Base-by-base conservation (phyloP, 176 grass and related monocot species). In the maize (Zea mays) region DNA sequence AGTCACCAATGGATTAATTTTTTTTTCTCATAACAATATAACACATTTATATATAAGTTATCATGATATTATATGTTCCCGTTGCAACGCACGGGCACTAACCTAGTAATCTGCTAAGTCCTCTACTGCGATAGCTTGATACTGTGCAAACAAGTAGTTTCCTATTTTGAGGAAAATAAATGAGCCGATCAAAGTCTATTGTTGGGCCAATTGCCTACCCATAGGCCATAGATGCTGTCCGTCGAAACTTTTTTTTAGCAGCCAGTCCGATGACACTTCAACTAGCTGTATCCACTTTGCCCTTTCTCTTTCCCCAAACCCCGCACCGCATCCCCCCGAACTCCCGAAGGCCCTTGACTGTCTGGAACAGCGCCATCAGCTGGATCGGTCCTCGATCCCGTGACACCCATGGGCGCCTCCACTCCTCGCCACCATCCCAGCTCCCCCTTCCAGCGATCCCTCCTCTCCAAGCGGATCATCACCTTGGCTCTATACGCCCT, bases 391-490 rank as follows among this genome's bases (percentile, higher is more conserved):
- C 75, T 47, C 67, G 43, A 47, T 69, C 44, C 67, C n/a, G 35
- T 51, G 47, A 14, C 44, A 48, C 10, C 46, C 55, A 86, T 86
- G 85, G 79, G 47, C 57, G 38, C 48, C 34, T 46, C 64, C 46
- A 20, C 45, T 27, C 46, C 61, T 12, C 69, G 33, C 45, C 72
- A 62, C 80, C 78, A 62, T 37, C 4, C 35, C 67, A 37, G n/a
- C 2, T 47, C 37, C 1, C 8, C 38, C 73, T 20, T 68, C 41
- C 65, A 19, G 34, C 27, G 41, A 68, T 38, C 51, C 16, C 61
- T 39, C 55, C 70, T 86, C 74, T 12, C 63, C 51, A 82, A 82
- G 81, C 85, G 82, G 72, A 75, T 88, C 79, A 14, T 86, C 39
- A 20, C 63, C 70, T 82, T 40, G 5, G 56, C 56, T 34, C 67